phyloP scores from a whole-genome alignment of 2,329 filamentous ascomycete species.

The Chaetomium strumarium region DNA sequence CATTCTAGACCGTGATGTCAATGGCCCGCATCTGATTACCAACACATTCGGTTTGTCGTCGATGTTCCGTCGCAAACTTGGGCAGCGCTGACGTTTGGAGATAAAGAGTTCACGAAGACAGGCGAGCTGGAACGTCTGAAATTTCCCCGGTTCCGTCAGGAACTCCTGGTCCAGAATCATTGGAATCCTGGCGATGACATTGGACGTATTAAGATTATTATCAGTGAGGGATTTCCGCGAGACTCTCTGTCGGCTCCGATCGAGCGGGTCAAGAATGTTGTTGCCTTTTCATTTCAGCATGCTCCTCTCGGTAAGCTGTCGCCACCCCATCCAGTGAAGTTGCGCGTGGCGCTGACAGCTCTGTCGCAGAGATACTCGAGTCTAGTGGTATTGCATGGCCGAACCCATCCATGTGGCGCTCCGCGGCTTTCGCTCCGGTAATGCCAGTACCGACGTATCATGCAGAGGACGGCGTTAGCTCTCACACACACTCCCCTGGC shows the following conservation, averaged over 20 bases:
- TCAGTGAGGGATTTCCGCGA: constrained; percentile 65
- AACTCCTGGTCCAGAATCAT: constrained; percentile 60
- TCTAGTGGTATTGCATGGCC: constrained; percentile 73
- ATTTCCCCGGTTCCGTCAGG: constrained; percentile 67
- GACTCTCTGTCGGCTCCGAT: constrained; percentile 48
- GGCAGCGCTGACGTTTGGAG: constrained; percentile 1
- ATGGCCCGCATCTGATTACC: constrained; percentile 46
- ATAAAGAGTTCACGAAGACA: constrained; percentile 46
- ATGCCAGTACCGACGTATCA: constrained; percentile 37
- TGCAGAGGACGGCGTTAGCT: constrained; percentile 44
- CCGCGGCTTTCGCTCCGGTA: constrained; percentile 37
- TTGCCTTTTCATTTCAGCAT: constrained; percentile 80
- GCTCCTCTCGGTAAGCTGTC: constrained; percentile 61
- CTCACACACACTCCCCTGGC: constrained; percentile 58
- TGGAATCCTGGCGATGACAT: constrained; percentile 68
- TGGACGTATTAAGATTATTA: constrained; percentile 69
- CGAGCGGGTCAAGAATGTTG: constrained; percentile 64
- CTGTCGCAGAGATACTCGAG: constrained; percentile 60
- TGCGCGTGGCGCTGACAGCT: constrained; percentile 14
- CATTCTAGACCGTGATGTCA: constrained; percentile 44
- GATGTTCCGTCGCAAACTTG: background rate
- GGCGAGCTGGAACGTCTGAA: constrained; percentile 56
- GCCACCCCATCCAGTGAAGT: no score
- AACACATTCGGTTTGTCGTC: constrained; percentile 37
- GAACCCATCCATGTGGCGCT: constrained; percentile 63